Conservation (phyloP, 2,329 filamentous ascomycete species). For the Colletotrichum aenigma region DNA sequence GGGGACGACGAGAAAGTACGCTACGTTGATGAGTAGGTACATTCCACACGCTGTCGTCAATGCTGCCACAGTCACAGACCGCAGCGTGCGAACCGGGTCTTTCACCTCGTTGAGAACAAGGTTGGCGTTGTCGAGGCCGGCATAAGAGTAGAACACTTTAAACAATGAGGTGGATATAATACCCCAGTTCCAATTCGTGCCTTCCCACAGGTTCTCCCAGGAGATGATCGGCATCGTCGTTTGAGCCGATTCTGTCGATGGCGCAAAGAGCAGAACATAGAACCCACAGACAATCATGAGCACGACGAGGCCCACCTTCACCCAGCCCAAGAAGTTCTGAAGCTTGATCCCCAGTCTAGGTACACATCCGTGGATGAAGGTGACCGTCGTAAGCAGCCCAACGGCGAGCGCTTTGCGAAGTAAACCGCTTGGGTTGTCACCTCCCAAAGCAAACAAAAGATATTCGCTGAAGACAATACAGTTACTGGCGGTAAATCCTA, state of each 20-base stretch:
- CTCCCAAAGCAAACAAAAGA: slow-evolving; percentile 60
- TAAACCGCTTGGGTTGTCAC: slow-evolving; percentile 53
- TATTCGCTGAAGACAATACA: slow-evolving; percentile 74
- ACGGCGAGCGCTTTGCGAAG: slow-evolving; percentile 61
- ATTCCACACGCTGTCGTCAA: slow-evolving; percentile 65
- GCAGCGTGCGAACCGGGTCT: slow-evolving; percentile 69
- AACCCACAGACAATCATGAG: slow-evolving; percentile 67
- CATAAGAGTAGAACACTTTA: slow-evolving; percentile 73
- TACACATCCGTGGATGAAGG: slow-evolving; percentile 62
- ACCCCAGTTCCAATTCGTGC: slow-evolving; percentile 72
- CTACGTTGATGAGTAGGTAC: slow-evolving; percentile 71
- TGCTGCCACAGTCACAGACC: slow-evolving; percentile 63
- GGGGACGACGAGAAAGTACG: slow-evolving; percentile 68
- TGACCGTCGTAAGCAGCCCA: slow-evolving; percentile 59
- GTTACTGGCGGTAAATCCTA: slow-evolving; percentile 73
- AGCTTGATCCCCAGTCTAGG: slow-evolving; percentile 61
- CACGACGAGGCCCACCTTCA: slow-evolving; percentile 64
- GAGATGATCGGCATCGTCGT: slow-evolving; percentile 21
- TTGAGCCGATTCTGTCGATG: slow-evolving; percentile 8
- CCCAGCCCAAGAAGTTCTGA: slow-evolving; percentile 66
- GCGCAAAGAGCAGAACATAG: slow-evolving; percentile 58
- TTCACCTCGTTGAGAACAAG: slow-evolving; percentile 76
- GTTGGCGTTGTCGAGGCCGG: slow-evolving; percentile 69
- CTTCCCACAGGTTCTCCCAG: slow-evolving; percentile 65
- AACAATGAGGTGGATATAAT: slow-evolving; percentile 70